Evolutionary conservation across 1,284 basidiomycete genomes (phyloP), one percentile per base, ranked within the genome.

Genomic region (Takashimella tepidaria): DNA sequence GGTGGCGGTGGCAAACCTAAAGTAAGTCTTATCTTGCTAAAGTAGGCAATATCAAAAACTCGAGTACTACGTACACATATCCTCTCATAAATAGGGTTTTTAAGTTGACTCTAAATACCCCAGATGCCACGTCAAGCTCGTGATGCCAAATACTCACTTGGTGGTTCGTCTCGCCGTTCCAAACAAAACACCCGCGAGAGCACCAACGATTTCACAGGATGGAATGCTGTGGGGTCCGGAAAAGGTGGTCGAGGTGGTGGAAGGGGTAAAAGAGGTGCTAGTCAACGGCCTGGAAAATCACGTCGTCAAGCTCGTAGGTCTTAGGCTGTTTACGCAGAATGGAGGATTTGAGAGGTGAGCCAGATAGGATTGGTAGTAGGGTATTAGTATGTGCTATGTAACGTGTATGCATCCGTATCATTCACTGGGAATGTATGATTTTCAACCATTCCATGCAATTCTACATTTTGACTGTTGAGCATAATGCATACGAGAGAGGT

Each of bases 131-230:
- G 89, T n/a, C 72, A 78, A 23, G 82, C 79, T 10, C 82, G 89
- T 40, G 86, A 93, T 70, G 74, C 81, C 62, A 92, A 92, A 74
- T 92, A 83, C 69, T 88, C 89, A 2, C 86, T 87, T 60, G 88
- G 89, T 10, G 70, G 74, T 21, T 79, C 79, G 12, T 81, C 82
- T 20, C 77, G 82, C 63, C 78, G 83, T 53, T 80, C 84, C 42
- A 92, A 92, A 76, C 84, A 88, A 70, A 93, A 92, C 68, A 89
- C 87, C 20, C 79, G 79, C 55, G 82, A 84, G 47, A 88, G 86
- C 8, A 88, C 88, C 5, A 87, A 89, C 68, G 80, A 83, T 66
- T 88, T 89, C 63, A 79, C 76, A 10, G 71, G 76, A 40, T 76
- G 77, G n/a, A 66, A 76, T 43, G n/a, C n/a, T n/a, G n/a, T n/a